A percentile compares a stretch with the other conserved stretches of the same genome.
Evolutionary conservation across 768 basidiomycete genomes (phyloP).

Genomic region (Xerocomus potaroensis): DNA sequence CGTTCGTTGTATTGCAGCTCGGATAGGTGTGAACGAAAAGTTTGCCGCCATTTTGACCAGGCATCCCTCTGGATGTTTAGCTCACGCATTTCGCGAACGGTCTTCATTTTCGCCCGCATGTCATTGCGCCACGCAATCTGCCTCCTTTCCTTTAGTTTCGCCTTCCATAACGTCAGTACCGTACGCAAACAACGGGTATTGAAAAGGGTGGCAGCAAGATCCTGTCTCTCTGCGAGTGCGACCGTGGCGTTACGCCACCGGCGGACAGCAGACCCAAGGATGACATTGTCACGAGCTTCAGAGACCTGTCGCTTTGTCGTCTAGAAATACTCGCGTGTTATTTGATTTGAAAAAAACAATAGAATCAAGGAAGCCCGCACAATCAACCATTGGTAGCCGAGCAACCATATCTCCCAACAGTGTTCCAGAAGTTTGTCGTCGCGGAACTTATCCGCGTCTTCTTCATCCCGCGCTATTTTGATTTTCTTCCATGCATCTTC

Average conservation of each 20-base stretch:
- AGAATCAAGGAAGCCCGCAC: conserved; percentile 42
- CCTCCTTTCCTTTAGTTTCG: conserved; percentile 48
- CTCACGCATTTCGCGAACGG: conserved; percentile 54
- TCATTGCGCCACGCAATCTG: conserved; percentile 60
- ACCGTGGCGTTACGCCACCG: conserved; percentile 52
- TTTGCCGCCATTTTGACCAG: conserved; percentile 66
- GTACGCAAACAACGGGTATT: conserved; percentile 41
- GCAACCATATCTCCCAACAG: conserved; percentile 74
- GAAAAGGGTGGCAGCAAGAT: conserved; percentile 41
- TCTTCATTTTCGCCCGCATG: conserved; percentile 69
- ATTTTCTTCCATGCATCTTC: conserved; percentile 79
- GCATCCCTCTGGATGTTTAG: conserved; percentile 48
- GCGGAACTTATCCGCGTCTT: conserved; percentile 66
- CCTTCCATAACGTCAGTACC: conserved; percentile 50
- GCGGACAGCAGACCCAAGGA: conserved; percentile 55
- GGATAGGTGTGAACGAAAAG: conserved; percentile 47
- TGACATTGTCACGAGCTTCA: conserved; percentile 62
- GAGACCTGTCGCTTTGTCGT: conserved; percentile 67
- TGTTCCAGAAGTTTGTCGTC: conserved; percentile 59
- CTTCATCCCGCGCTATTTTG: conserved; percentile 63
- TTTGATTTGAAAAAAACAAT: conserved; percentile 12
- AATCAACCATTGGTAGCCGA: conserved; percentile 66
- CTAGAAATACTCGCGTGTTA: conserved; percentile 35
- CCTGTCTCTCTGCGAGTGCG: conserved; percentile 36
- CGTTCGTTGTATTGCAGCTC: conserved; percentile 46